Percentiles rank a stretch among this genome's conserved stretches.
Conservation (phyloP, 164 flowering plant species). For the Taxillus chinensis region DNA sequence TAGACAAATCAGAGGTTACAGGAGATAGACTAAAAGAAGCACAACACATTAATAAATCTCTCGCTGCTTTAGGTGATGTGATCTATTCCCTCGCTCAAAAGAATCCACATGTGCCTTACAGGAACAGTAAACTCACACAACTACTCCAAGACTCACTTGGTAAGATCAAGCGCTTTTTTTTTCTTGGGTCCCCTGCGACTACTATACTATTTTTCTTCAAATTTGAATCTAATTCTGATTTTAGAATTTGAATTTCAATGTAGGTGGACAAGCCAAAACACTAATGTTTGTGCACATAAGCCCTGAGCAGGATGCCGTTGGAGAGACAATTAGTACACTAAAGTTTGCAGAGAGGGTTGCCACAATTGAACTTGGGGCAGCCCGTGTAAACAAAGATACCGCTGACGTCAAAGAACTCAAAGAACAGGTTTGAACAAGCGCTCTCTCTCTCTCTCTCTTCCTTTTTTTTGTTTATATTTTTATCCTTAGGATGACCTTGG, state of each 20-base stretch:
- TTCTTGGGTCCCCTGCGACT: not conserved
- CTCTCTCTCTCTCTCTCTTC: not conserved
- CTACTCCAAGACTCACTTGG: slow-evolving; percentile 88
- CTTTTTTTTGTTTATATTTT: not conserved
- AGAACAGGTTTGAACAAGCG: slow-evolving; percentile 47
- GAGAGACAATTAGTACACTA: slow-evolving; percentile 71
- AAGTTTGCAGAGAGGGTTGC: slow-evolving; percentile 82
- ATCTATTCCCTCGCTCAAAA: slow-evolving; percentile 85
- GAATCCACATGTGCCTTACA: slow-evolving; percentile 80
- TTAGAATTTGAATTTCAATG: slow-evolving; percentile 3
- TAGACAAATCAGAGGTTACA: slow-evolving; percentile 78
- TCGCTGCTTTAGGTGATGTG: slow-evolving; percentile 89
- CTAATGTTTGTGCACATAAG: slow-evolving; percentile 95
- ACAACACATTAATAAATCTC: slow-evolving; percentile 80
- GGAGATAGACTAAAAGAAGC: slow-evolving; percentile 95
- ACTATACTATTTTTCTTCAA: not conserved
- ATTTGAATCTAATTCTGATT: not conserved
- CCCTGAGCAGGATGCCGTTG: slow-evolving; percentile 64
- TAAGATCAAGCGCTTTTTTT: slow-evolving; percentile 15
- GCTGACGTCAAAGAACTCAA: slow-evolving; percentile 61
- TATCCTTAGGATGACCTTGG: not conserved
- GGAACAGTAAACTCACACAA: slow-evolving; percentile 78
- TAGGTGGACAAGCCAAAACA: slow-evolving; percentile 96
- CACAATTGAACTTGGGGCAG: slow-evolving; percentile 75
- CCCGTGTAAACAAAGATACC: slow-evolving; percentile 51